Conservation (phyloP, 2,329 filamentous ascomycete species). For the Phialophora tarda region DNA sequence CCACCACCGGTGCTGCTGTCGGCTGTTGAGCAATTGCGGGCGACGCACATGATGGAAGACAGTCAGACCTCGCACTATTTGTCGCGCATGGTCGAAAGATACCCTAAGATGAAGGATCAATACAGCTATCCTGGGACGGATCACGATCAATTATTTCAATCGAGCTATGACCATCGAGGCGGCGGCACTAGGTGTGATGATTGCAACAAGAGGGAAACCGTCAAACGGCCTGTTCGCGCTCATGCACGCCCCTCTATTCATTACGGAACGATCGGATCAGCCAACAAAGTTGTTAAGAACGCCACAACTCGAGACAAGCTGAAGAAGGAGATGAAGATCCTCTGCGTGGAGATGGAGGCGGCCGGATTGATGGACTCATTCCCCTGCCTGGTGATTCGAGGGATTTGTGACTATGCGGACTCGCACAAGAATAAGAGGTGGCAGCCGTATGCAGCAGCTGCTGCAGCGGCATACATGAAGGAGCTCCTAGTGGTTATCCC, state of each 20-base stretch:
- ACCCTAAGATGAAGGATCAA: slow-evolving; percentile 15
- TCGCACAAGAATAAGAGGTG: slow-evolving; percentile 39
- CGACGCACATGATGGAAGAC: slow-evolving; percentile 14
- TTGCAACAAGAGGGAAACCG: slow-evolving; percentile 1
- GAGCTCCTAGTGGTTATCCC: slow-evolving; percentile 18
- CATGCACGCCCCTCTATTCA: slow-evolving; percentile 31
- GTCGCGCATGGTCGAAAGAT: slow-evolving; percentile 2
- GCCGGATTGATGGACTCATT: slow-evolving; percentile 37
- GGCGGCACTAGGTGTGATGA: slow-evolving; percentile 2
- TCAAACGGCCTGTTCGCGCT: not conserved
- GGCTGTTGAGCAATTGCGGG: slow-evolving; percentile 30
- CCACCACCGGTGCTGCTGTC: slow-evolving; percentile 32
- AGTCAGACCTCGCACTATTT: slow-evolving; percentile 7
- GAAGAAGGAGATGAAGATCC: not conserved
- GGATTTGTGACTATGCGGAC: slow-evolving; percentile 40
- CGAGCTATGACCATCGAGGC: slow-evolving; percentile 12
- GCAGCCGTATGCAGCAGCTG: slow-evolving; percentile 38
- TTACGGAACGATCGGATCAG: slow-evolving; percentile 42
- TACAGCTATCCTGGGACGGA: slow-evolving; percentile 14
- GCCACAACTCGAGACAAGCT: slow-evolving; percentile 29
- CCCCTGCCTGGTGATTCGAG: slow-evolving; percentile 38
- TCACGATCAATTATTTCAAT: slow-evolving; percentile 21
- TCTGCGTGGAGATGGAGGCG: slow-evolving; percentile 38
- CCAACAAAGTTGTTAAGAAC: slow-evolving; percentile 41
- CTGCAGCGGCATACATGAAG: slow-evolving; percentile 38